Percentiles rank a stretch among this genome's conserved stretches.
Conservation (phyloP, 371 early-diverging fungal genomes). For the Mucor circinelloides region DNA sequence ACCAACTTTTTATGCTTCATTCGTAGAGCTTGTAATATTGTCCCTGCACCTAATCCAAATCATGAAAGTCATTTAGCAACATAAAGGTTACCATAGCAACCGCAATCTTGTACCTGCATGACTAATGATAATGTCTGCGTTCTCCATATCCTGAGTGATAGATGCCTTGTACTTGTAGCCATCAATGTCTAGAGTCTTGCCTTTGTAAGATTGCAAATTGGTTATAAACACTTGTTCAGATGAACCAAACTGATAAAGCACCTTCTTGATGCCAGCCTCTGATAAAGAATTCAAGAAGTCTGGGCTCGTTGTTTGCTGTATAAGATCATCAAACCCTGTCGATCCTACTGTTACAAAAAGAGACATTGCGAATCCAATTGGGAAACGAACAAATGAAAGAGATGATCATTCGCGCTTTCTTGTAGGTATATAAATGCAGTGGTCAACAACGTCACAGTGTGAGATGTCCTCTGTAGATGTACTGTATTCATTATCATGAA, state of each 20-base stretch:
- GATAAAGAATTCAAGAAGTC: conserved; percentile 53
- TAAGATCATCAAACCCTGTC: conserved; percentile 82
- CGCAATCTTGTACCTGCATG: conserved; percentile 67
- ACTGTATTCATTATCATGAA: not conserved
- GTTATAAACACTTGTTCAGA: conserved; percentile 34
- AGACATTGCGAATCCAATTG: conserved; percentile 12
- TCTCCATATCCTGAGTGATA: conserved; percentile 55
- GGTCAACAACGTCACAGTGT: not conserved
- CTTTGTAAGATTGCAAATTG: conserved; percentile 18
- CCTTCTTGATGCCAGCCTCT: conserved; percentile 25
- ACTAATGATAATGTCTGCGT: conserved; percentile 68
- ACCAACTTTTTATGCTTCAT: conserved; percentile 63
- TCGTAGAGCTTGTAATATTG: conserved; percentile 78
- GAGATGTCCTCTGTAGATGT: not conserved
- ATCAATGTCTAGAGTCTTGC: conserved; percentile 28
- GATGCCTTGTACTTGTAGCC: conserved; percentile 68
- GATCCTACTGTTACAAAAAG: conserved; percentile 91
- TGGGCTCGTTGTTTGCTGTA: conserved; percentile 45
- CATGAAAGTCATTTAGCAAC: not conserved
- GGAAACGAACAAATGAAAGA: not conserved
- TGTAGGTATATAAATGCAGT: not conserved
- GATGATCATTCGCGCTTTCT: not conserved
- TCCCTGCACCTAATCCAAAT: conserved; percentile 64
- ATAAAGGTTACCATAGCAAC: not conserved
- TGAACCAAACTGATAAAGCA: conserved; percentile 80